A percentile compares a stretch with the other conserved stretches of the same genome.
These are phyloP conservation scores for Candolleomyces eurysporus DNA, from an alignment of 768 basidiomycete species.

Conservation along the genomic window DNA sequence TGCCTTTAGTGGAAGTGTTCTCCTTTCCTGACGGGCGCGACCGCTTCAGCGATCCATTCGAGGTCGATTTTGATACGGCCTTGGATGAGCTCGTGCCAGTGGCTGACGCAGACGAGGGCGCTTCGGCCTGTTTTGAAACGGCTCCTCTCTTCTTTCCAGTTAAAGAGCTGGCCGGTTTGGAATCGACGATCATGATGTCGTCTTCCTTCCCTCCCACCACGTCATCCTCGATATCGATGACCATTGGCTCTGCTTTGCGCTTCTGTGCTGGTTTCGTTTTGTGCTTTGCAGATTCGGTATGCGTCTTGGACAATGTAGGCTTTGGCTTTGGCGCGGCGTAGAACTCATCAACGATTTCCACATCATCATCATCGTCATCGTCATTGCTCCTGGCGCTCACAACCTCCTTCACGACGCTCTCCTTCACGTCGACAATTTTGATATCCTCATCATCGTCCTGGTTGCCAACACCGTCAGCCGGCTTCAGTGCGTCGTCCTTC, in stretches of 20 bases:
- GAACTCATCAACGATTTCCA: not conserved
- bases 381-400: not conserved
- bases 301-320: not conserved
- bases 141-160: not conserved
- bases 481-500: no score
- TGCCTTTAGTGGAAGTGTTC: not conserved
- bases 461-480: no score
- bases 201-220: not conserved
- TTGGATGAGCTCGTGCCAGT: not conserved
- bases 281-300: not conserved
- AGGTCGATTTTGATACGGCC: not conserved
- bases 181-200: not conserved
- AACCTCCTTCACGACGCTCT: not conserved
- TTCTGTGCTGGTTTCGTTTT: not conserved
- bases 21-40: not conserved
- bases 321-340: not conserved
- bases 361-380: not conserved
- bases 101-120: not conserved
- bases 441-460: no score
- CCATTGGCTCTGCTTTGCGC: not conserved
- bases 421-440: not conserved
- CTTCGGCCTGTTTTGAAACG: not conserved
- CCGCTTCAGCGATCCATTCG: not conserved
- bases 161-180: not conserved
- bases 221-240: not conserved